Conservation (phyloP, 2,329 filamentous ascomycete genomes). For the Scedosporium dehoogii region DNA sequence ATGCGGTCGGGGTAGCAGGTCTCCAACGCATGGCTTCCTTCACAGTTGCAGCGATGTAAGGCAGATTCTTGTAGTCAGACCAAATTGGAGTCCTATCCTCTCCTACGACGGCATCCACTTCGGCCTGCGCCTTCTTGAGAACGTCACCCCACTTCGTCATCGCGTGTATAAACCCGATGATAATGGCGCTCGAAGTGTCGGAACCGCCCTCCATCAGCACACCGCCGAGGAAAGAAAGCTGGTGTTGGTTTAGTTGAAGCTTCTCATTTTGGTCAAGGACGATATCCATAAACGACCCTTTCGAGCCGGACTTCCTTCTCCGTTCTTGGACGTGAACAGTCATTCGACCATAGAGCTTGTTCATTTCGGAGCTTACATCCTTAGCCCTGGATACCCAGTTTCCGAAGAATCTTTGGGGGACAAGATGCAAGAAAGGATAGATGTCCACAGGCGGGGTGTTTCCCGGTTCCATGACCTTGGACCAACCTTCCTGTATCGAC, state of each 20-base stretch:
- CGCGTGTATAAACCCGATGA: constrained; percentile 27
- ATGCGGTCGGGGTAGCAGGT: constrained; percentile 21
- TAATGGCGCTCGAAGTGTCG: constrained; percentile 23
- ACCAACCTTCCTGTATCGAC: constrained; percentile 22
- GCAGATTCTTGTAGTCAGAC: constrained; percentile 25
- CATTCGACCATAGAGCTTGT: constrained; percentile 26
- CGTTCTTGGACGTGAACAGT: constrained; percentile 22
- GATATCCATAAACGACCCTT: constrained; percentile 26
- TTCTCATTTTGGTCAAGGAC: constrained; percentile 27
- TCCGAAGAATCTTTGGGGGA: constrained; percentile 29
- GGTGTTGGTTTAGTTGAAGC: constrained; percentile 17
- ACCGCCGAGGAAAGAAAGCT: constrained; percentile 25
- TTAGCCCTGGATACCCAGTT: constrained; percentile 27
- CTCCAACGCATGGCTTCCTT: constrained; percentile 34
- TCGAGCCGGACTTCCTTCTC: constrained; percentile 15
- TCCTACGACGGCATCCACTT: constrained; percentile 29
- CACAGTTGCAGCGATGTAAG: constrained; percentile 28
- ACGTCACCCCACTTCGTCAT: constrained; percentile 30
- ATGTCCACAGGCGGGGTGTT: constrained; percentile 39
- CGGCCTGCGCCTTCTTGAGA: constrained; percentile 26
- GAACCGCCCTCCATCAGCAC: constrained; percentile 22
- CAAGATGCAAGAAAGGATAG: constrained; percentile 29
- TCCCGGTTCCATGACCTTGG: constrained; percentile 33
- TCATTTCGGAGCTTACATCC: constrained; percentile 28
- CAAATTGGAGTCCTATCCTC: constrained; percentile 23